Base-by-base conservation (phyloP, 2,329 filamentous ascomycete genomes). In the Daldinia sp. region DNA sequence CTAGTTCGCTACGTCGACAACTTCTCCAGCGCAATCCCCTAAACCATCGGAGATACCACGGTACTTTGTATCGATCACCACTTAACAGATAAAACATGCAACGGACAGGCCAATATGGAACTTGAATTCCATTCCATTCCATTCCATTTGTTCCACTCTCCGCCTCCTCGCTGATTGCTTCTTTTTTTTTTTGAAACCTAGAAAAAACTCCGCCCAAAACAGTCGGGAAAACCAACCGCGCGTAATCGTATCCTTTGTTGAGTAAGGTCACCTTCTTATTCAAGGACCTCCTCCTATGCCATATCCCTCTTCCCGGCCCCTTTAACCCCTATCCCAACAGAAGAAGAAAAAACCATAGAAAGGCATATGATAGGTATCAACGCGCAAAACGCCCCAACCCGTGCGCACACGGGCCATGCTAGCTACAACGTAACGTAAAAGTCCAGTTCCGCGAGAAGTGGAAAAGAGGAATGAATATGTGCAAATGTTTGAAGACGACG, bases 381-480 rank as follows among this genome's bases (percentile, higher is more conserved):
- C 28, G 26, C 46, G 46, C 26, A 23, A 33, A 51, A 51, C 46
- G 46, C 46, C 46, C 28, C 12, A 18, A 33, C 15, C 46, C 46
- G 26, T 33, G 46, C 46, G 46, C 26, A 33, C 46, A 51, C 46
- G 46, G 10, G 46, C 46, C 3, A 51, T 51, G 46, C 46, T 33
- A 51, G 46, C 46, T n/a, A 33, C 28, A 48, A 20, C 46, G 3
- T 18, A 33, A 51, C 26, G 26, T 51, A 9, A 3, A 3, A 33
- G 46, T 48, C 23, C 44, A 10, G 12, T 48, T 15, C 46, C 46
- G n/a, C 1, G 28, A 33, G 20, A 26, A 15, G 12, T 12, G 4
- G 3, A 51, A 51, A 51, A 10, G 46, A 51, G 46, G 46, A 57
- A 57, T 44, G 46, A 57, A 57, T 44, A 44, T 51, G 7, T 18